Base-by-base conservation (phyloP, 345 rosid genomes). In the Aurinia saxatilis region DNA sequence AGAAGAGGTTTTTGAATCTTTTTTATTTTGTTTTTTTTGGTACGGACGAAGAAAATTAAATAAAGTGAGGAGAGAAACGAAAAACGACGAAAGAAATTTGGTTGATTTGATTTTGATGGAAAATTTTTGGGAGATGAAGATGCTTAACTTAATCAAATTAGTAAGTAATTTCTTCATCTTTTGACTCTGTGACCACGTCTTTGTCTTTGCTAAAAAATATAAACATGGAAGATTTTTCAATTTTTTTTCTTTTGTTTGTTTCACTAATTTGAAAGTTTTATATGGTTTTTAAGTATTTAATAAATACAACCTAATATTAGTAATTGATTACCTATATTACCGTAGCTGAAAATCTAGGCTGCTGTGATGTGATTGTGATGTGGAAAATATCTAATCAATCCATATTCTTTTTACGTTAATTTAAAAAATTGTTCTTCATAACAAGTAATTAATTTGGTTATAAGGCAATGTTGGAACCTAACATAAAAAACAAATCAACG, bases 31-130 rank as follows among this genome's bases (percentile, higher is more conserved):
- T 1, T 27, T 27, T 27, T 27, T 27, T 27, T 27, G 7, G 31
- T 42, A 31, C 8, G 8, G 44, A 18, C n/a, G 5, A 27, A 27
- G 8, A 44, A 15, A n/a, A 3, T 21, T 4, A 27, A 27, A 17
- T 6, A 3, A 12, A 42, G 7, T 0, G 37, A 4, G n/a, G 31
- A 27, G 36, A 19, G 21, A 45, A 34, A 47, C 7, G 31, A 53
- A 5, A 2, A 16, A 16, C 25, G 25, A 21, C 25, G 35, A 8
- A 7, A 48, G n/a, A n/a, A n/a, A n/a, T n/a, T n/a, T n/a, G n/a
- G n/a, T n/a, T n/a, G n/a, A n/a, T n/a, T n/a, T 6, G 65, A 49
- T 48, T 57, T 21, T 52, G 4, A 42, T 50, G 72, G 66, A 50
- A 21, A 42, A 19, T 50, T 50, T 36, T 29, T n/a, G n/a, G 46